Percentiles rank a stretch among this genome's conserved stretches.
phyloP scores from a whole-genome alignment of 1,284 basidiomycete species.

The Puccinia horiana region DNA sequence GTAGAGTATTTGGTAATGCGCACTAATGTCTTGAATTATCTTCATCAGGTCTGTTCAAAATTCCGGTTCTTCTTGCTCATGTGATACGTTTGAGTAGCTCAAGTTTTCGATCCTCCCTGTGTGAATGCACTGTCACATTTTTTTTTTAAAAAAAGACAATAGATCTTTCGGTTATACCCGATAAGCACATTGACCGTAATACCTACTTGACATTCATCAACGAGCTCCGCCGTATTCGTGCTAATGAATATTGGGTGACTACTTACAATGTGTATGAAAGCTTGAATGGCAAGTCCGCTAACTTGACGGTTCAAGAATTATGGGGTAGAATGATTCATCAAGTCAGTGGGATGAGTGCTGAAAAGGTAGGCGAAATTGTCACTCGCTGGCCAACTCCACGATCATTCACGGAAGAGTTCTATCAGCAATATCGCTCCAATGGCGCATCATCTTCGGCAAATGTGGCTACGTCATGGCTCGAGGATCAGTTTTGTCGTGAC shows the following conservation, averaged over 20 bases:
- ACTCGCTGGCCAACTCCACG: conserved; percentile 62
- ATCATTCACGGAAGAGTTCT: conserved; percentile 58
- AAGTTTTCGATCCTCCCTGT: neutral
- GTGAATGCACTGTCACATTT: neutral
- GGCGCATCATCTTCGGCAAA: neutral
- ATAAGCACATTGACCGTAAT: conserved; percentile 58
- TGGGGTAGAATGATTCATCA: conserved; percentile 64
- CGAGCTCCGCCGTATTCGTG: conserved; percentile 58
- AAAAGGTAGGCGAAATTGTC: conserved; percentile 62
- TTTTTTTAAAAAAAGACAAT: conserved; percentile 43
- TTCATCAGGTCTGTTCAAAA: conserved; percentile 57
- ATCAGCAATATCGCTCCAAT: neutral
- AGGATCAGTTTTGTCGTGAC: conserved; percentile 23
- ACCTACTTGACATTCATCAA: conserved; percentile 58
- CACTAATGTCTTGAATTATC: conserved; percentile 61
- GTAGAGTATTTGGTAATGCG: conserved; percentile 63
- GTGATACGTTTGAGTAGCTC: neutral
- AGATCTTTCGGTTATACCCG: conserved; percentile 62
- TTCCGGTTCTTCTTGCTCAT: neutral
- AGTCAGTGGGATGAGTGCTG: conserved; percentile 63
- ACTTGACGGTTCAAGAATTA: conserved; percentile 60
- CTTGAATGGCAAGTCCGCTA: conserved; percentile 63
- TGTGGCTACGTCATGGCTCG: conserved; percentile 11
- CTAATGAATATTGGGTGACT: conserved; percentile 59
- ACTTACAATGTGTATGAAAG: conserved; percentile 62